Evolutionary conservation across 2,329 filamentous ascomycete species (phyloP).

Genomic region (Aspergillus fumigatiaffinis): DNA sequence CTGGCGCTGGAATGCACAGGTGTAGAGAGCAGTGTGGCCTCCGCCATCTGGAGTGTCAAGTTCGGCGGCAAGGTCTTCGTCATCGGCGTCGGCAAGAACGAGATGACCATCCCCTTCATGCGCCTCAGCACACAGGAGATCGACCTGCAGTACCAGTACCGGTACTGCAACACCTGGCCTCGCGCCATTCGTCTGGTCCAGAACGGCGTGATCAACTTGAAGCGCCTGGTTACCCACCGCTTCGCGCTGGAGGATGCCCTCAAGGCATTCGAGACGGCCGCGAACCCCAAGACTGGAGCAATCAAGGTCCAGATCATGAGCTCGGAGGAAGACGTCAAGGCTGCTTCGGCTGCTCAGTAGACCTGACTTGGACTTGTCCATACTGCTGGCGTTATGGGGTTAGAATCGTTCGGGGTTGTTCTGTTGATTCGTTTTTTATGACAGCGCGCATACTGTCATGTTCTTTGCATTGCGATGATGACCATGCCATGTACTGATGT

Average conservation of each 20-base stretch:
- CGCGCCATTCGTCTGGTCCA: slow-evolving; percentile 83
- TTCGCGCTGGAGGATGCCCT: slow-evolving; percentile 82
- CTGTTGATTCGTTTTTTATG: slow-evolving; percentile 2
- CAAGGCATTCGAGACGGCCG: slow-evolving; percentile 83
- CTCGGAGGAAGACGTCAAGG: slow-evolving; percentile 37
- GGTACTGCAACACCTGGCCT: slow-evolving; percentile 95
- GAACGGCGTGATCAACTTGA: slow-evolving; percentile 77
- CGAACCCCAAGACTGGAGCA: slow-evolving; percentile 84
- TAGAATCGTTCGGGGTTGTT: slow-evolving; percentile 8
- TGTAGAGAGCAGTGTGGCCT: slow-evolving; percentile 80
- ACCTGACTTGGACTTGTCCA: slow-evolving; percentile 14
- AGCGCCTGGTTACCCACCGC: slow-evolving; percentile 80
- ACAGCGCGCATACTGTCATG: not conserved
- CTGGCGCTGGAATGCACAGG: slow-evolving; percentile 91
- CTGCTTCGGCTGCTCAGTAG: slow-evolving; percentile 28
- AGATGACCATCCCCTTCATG: slow-evolving; percentile 97
- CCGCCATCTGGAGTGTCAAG: slow-evolving; percentile 84
- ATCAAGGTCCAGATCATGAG: slow-evolving; percentile 90
- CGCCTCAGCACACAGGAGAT: slow-evolving; percentile 83
- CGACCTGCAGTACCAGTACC: slow-evolving; percentile 93
- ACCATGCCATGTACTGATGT: slow-evolving; percentile 13
- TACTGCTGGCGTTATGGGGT: slow-evolving; percentile 6
- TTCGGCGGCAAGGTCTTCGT: slow-evolving; percentile 98
- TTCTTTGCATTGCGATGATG: slow-evolving; percentile 12
- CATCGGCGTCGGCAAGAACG: slow-evolving; percentile 90